Evolutionary conservation across 768 basidiomycete genomes (phyloP).

Genomic region (Mycena filopes): DNA sequence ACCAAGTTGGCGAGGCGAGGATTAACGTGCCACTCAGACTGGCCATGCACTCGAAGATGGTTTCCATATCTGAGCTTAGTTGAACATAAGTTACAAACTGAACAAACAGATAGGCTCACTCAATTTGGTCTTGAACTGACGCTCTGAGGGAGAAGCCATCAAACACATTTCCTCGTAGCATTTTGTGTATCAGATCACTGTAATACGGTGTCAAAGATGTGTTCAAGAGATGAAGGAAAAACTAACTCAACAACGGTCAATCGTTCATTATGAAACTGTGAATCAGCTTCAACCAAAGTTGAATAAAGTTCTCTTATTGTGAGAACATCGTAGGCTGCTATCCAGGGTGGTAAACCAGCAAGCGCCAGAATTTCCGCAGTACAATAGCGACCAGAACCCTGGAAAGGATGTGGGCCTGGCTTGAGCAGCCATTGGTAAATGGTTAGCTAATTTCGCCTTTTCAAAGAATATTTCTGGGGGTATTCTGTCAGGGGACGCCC

Average conservation of each 20-base stretch:
- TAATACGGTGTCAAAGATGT: neutral
- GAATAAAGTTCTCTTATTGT: neutral
- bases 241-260: neutral
- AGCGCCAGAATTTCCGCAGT: neutral
- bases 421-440: neutral
- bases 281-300: neutral
- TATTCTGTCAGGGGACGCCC: too few relatives aligned
- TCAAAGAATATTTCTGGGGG: neutral
- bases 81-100: neutral
- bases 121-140: neutral
- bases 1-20: neutral
- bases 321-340: neutral
- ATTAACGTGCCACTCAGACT: neutral
- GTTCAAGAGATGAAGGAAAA: neutral
- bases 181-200: neutral
- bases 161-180: neutral
- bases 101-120: too few relatives aligned
- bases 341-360: neutral
- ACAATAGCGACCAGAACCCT: neutral
- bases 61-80: neutral
- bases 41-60: neutral
- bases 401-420: neutral
- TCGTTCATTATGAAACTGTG: neutral
- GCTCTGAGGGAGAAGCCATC: neutral
- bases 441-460: neutral